Evolutionary conservation across 2,329 filamentous ascomycete species (phyloP).

Genomic region (Tolypocladium nubicola): DNA sequence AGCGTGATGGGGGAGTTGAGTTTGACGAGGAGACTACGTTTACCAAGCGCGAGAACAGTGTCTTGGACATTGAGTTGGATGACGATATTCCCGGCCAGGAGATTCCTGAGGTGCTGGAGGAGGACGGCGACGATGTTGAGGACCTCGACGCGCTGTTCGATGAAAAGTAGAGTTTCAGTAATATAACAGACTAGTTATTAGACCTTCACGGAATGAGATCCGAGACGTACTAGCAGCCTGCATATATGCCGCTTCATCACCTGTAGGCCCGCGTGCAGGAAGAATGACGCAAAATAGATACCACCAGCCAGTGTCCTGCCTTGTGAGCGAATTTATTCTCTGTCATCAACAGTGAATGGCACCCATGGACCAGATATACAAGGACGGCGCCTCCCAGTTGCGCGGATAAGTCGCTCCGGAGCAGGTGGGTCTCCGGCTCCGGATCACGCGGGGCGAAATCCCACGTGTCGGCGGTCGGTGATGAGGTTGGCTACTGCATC

Average conservation of each 20-base stretch:
- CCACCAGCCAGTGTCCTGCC: too few relatives aligned
- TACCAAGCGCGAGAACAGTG: not conserved
- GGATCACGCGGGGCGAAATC: too few relatives aligned
- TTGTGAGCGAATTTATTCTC: not conserved
- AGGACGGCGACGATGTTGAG: not conserved
- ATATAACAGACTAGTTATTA: not conserved
- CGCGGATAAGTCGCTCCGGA: too few relatives aligned
- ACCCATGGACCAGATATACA: not conserved
- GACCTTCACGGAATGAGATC: not conserved
- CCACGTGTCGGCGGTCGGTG: too few relatives aligned
- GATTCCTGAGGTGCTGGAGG: not conserved
- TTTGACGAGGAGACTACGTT: not conserved
- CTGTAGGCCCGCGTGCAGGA: too few relatives aligned
- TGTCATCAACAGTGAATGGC: not conserved
- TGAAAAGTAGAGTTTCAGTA: not conserved
- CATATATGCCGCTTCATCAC: too few relatives aligned
- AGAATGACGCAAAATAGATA: too few relatives aligned
- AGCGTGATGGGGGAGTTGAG: conserved; percentile 1
- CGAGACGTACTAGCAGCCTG: too few relatives aligned
- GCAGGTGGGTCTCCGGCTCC: too few relatives aligned
- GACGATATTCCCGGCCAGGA: not conserved
- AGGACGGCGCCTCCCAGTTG: too few relatives aligned
- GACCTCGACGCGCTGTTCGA: not conserved
- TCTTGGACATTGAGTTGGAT: conserved; percentile 2
- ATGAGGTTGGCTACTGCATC: too few relatives aligned